phyloP scores from a whole-genome alignment of 768 basidiomycete species.

The Rhizopogon vesiculosus region DNA sequence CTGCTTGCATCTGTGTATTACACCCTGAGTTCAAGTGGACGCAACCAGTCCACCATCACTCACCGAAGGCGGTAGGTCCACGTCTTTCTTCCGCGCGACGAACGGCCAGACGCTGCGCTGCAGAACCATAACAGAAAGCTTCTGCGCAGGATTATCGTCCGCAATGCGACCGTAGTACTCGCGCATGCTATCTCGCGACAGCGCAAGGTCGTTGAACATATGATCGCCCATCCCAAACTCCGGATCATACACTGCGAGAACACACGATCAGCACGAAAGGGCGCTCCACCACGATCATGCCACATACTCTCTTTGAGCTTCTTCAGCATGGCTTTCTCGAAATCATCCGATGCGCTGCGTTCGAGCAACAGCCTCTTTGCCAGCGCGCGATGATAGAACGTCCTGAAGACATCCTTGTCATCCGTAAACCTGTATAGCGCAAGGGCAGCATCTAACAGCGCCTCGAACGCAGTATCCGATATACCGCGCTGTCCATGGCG shows the following conservation, averaged over 20 bases:
- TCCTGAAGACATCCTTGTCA: conserved; percentile 91
- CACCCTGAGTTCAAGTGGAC: conserved; percentile 4
- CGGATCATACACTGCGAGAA: conserved; percentile 77
- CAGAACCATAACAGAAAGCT: conserved; percentile 75
- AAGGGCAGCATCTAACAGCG: conserved; percentile 60
- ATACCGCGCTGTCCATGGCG: conserved; percentile 75
- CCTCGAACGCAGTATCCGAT: conserved; percentile 59
- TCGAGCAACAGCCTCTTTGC: conserved; percentile 86
- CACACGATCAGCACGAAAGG: conserved; percentile 13
- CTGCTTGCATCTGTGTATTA: conserved; percentile 59
- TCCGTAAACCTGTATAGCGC: conserved; percentile 82
- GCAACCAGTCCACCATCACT: conserved; percentile 11
- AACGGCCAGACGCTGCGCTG: conserved; percentile 90
- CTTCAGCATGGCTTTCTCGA: conserved; percentile 80
- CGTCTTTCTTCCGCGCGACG: conserved; percentile 40
- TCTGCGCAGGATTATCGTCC: conserved; percentile 35
- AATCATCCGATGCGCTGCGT: conserved; percentile 81
- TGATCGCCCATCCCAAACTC: conserved; percentile 92
- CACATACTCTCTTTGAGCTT: conserved; percentile 77
- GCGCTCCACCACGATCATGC: neutral
- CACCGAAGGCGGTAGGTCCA: conserved; percentile 53
- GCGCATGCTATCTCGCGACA: conserved; percentile 69
- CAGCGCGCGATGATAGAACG: conserved; percentile 84
- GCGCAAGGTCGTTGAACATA: conserved; percentile 89
- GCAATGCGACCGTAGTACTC: conserved; percentile 54